Conservation (phyloP, 148 eudicot species). For the Vaccinium vitisidaea region DNA sequence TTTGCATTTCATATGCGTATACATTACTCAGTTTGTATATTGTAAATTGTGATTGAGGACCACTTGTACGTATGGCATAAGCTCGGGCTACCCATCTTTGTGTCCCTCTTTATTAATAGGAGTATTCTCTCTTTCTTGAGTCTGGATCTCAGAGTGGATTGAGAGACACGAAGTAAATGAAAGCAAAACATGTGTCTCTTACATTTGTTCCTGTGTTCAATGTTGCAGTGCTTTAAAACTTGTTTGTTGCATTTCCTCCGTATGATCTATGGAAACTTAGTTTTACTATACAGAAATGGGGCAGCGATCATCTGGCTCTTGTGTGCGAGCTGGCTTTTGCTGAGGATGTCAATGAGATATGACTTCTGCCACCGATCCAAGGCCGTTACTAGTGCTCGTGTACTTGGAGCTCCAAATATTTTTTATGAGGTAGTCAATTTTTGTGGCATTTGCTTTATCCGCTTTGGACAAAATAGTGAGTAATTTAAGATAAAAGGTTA, state of each 20-base stretch:
- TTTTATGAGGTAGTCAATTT: background rate
- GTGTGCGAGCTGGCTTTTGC: slow-evolving; percentile 63
- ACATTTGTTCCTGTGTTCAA: background rate
- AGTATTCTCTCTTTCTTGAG: background rate
- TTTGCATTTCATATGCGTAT: background rate
- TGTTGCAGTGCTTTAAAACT: background rate
- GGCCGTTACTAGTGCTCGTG: background rate
- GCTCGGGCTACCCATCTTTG: background rate
- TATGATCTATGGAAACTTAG: background rate
- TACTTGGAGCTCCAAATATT: background rate
- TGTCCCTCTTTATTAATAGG: background rate
- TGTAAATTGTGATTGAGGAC: background rate
- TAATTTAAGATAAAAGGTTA: background rate
- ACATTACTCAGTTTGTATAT: no score
- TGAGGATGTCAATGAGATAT: slow-evolving; percentile 11
- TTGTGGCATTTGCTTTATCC: background rate
- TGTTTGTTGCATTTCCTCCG: background rate
- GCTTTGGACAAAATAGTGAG: background rate
- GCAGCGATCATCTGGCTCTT: slow-evolving; percentile 76
- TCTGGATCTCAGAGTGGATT: background rate
- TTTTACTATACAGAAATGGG: slow-evolving; percentile 47
- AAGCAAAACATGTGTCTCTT: background rate
- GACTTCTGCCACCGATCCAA: background rate
- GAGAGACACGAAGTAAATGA: background rate
- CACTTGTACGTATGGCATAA: background rate